Evolutionary conservation across 441 rosid species (phyloP), one percentile per base, ranked within the genome.

Genomic region (Populus tomentosa): DNA sequence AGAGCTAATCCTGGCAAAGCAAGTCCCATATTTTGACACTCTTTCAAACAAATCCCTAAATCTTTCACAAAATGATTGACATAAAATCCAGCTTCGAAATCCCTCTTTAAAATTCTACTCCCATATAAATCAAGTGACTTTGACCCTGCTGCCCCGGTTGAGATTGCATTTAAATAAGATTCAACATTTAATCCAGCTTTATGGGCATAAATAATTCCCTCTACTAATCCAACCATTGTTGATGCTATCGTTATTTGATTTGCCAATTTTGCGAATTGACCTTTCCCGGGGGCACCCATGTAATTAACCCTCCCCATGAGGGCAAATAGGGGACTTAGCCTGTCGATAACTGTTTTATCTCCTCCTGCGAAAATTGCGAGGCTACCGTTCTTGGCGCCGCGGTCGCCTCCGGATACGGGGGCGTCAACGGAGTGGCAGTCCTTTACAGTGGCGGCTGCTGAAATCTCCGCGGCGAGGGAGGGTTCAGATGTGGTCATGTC

Each of bases 401-500:
- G 86, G 78, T 93, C 95, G 62, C 98, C 97, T 16, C 97, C 98
- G 21, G 97, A 93, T 1, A 93, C 98, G 0, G 98, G 98, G 16
- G 94, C 97, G 65, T 94, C 95, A 74, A 94, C 69, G 3, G 97
- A 81, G 79, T 81, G 83, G 82, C 94, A 94, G 56, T 76, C 62
- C 33, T 77, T 87, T 20, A 83, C 50, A 40, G 88, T 64, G 5
- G 98, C 98, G 0, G 90, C 89, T 56, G 85, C 56, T 50, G 86
- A 79, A 61, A 94, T 88, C 78, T 91, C 98, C 70, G 77, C 77
- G 4, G 97, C 98, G 10, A 94, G 90, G 30, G 94, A 90, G 70
- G 98, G 98, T 67, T 94, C 97, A 4, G 95, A 94, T 6, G 98
- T 94, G 63, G 98, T 94, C 98, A 94, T 94, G 79, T 92, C 97